These are phyloP conservation scores for Dothideomycetes sp. DNA, from an alignment of 2,329 filamentous ascomycete species.

Conservation along the genomic window DNA sequence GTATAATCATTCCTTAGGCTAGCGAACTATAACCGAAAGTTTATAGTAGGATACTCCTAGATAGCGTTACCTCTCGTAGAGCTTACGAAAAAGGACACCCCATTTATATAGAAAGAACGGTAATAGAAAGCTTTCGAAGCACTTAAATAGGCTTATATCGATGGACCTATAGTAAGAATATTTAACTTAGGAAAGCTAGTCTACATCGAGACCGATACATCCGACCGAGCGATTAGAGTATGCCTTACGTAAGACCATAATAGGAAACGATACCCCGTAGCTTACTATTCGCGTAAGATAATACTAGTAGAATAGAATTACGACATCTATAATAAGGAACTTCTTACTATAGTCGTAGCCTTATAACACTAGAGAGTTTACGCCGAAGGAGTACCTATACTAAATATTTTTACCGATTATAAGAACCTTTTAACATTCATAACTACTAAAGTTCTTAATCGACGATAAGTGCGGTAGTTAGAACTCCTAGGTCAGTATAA, in stretches of 20 bases:
- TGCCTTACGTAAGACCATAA: constrained; percentile 9
- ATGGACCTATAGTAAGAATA: constrained; percentile 6
- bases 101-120: constrained; percentile 6
- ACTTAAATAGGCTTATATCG: neutral
- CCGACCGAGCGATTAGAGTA: neutral
- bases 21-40: constrained; percentile 15
- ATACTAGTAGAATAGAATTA: constrained; percentile 16
- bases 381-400: constrained; percentile 11
- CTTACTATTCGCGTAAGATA: constrained; percentile 17
- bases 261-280: constrained; percentile 13
- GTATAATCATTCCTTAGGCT: constrained; percentile 18
- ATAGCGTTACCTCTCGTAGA: constrained; percentile 9
- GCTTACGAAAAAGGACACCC: constrained; percentile 13
- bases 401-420: constrained; percentile 15
- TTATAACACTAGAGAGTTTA: constrained; percentile 16
- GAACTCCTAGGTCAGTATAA: constrained; percentile 14
- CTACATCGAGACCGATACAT: neutral
- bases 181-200: constrained; percentile 11
- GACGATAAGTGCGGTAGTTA: constrained; percentile 11
- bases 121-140: constrained; percentile 7
- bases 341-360: constrained; percentile 2
- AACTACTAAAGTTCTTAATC: constrained; percentile 14
- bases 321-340: constrained; percentile 12
- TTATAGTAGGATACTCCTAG: constrained; percentile 15
- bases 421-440: constrained; percentile 16